phyloP scores from a whole-genome alignment of 2,329 filamentous ascomycete genomes.

The Phaeoacremonium minimum region DNA sequence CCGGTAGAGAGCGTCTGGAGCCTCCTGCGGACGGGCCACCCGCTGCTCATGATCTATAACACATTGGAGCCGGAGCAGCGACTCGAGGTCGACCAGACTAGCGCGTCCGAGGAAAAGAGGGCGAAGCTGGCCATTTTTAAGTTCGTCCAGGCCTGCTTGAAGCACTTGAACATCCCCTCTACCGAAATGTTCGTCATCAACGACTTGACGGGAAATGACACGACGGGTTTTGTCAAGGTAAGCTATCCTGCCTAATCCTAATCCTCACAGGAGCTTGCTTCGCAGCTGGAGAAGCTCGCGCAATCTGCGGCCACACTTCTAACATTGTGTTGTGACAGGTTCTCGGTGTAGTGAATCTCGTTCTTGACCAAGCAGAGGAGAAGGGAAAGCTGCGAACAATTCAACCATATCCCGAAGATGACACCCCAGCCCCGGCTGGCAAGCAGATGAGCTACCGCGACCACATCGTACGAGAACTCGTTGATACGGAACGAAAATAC shows the following conservation, averaged over 20 bases:
- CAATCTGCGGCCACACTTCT: too few relatives aligned
- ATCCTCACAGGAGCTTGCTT: neutral
- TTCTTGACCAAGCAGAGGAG: slow-evolving; percentile 80
- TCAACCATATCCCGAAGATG: slow-evolving; percentile 54
- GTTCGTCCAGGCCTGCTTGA: slow-evolving; percentile 85
- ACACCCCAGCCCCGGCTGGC: slow-evolving; percentile 47
- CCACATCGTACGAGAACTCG: slow-evolving; percentile 85
- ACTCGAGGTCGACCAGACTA: slow-evolving; percentile 62
- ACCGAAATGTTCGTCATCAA: slow-evolving; percentile 87
- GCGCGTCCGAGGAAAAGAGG: slow-evolving; percentile 62
- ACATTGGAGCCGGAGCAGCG: slow-evolving; percentile 66
- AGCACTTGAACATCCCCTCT: slow-evolving; percentile 72
- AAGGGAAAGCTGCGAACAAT: slow-evolving; percentile 66
- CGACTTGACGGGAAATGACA: slow-evolving; percentile 90
- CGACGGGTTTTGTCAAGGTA: slow-evolving; percentile 94
- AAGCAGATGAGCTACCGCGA: slow-evolving; percentile 72
- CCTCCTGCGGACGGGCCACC: slow-evolving; percentile 77
- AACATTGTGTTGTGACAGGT: slow-evolving; percentile 59
- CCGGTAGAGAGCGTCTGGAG: slow-evolving; percentile 91
- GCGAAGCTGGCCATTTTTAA: slow-evolving; percentile 88
- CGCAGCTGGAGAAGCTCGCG: too few relatives aligned
- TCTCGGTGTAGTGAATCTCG: slow-evolving; percentile 85
- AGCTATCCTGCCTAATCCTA: slow-evolving; percentile 1
- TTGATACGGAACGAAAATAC: slow-evolving; percentile 95
- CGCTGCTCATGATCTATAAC: slow-evolving; percentile 87